Base-by-base conservation (phyloP, 139 green algal genomes). In the Chlamydomonas incerta region DNA sequence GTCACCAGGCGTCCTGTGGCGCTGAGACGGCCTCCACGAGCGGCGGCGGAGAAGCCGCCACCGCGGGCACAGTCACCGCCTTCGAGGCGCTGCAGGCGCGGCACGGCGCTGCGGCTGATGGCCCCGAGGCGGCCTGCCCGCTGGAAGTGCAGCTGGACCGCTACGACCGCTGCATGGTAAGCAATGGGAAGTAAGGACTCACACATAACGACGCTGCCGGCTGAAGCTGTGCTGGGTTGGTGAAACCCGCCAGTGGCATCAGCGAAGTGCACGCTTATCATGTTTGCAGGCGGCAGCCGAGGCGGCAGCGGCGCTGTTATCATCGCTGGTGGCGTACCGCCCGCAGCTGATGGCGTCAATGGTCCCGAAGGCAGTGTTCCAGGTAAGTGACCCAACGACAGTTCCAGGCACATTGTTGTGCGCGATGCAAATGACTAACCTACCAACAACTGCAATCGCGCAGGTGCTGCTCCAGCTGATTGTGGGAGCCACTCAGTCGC, bases 401-500 rank as follows among this genome's bases (percentile, higher is more conserved):
- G 55, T 63, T 2, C 20, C 20, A 63, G 20, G 10, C 20, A 29
- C n/a, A n/a, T n/a, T n/a, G n/a, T n/a, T 23, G 55, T 63, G 55
- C 55, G 8, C 10, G 6, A 23, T 63, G 55, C 55, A 63, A n/a
- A n/a, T n/a, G n/a, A n/a, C n/a, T n/a, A n/a, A n/a, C n/a, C n/a
- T n/a, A n/a, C n/a, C n/a, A n/a, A n/a, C n/a, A n/a, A n/a, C 41
- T 63, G 55, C 55, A 63, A 63, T 14, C 68, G 17, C 34, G 9
- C 57, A 81, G 74, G 74, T 57, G 17, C 74, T 81, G 74, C 33
- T 81, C 55, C 74, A 81, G 33, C 74, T 81, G 18, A 35, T 70
- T 13, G 74, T 81, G 74, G 74, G 23, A 23, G 62, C 74, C 57
- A 68, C 73, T 50, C 21, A 8, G 11, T 20, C 70, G 18, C 55